Conservation (phyloP, 1,139 yeast species). For the Candida pseudoviswanathii region DNA sequence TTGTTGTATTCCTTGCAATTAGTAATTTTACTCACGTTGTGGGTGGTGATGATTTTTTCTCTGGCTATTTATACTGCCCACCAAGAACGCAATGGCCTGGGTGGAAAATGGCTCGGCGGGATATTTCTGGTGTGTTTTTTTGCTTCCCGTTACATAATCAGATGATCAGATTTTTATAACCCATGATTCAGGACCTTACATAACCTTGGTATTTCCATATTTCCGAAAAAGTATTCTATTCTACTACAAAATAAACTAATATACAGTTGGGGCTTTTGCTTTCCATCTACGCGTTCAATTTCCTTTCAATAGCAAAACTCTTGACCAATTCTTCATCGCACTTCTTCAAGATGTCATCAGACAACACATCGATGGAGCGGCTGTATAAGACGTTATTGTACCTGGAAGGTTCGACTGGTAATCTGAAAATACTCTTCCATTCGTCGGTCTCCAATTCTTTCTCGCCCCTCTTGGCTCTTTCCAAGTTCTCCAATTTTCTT, state of each 20-base stretch:
- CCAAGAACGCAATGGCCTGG: too few species aligned
- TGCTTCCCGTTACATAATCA: not conserved
- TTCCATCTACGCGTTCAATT: constrained; percentile 25
- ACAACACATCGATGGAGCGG: constrained; percentile 69
- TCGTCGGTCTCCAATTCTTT: constrained; percentile 59
- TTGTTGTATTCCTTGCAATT: not conserved
- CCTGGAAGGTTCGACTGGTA: constrained; percentile 78
- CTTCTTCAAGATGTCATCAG: constrained; percentile 65
- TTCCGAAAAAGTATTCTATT: not conserved
- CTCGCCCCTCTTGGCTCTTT: constrained; percentile 60
- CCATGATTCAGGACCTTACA: too few species aligned
- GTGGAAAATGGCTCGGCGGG: constrained; percentile 2
- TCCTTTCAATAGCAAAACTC: constrained; percentile 59
- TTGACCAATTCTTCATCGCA: constrained; percentile 65
- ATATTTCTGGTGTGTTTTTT: not conserved
- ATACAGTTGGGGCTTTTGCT: not conserved
- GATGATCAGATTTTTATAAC: too few species aligned
- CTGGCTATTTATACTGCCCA: too few species aligned
- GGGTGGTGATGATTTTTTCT: not conserved
- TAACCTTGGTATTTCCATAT: not conserved
- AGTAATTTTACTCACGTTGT: not conserved
- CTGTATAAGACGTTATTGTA: constrained; percentile 71
- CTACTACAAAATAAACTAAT: not conserved
- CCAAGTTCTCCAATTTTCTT: constrained; percentile 67
- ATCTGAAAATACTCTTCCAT: constrained; percentile 67